Percentiles rank a stretch among this genome's conserved stretches.
Evolutionary conservation across 352 stramenopile genomes (phyloP).

Genomic region (Nothophytophthora sp.): DNA sequence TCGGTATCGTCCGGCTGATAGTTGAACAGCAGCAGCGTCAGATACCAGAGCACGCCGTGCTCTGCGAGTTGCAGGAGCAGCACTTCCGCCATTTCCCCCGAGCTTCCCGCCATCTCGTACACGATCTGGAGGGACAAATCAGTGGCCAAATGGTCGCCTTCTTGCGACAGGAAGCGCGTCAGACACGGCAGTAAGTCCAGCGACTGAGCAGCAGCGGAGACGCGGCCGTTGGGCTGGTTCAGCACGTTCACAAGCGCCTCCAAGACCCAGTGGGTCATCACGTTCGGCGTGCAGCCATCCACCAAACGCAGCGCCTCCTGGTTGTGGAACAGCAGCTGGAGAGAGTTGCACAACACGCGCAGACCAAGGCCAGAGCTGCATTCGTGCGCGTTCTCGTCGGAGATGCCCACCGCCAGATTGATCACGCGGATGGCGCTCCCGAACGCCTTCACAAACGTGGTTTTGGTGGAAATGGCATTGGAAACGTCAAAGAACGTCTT

Average conservation of each 20-base stretch:
- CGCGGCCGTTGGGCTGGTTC: constrained; percentile 80
- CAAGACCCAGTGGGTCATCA: constrained; percentile 78
- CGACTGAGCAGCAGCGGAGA: constrained; percentile 79
- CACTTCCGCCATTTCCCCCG: constrained; percentile 82
- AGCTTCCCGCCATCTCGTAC: constrained; percentile 79
- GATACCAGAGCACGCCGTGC: constrained; percentile 84
- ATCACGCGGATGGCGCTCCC: constrained; percentile 76
- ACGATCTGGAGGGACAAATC: constrained; percentile 83
- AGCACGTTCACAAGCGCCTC: constrained; percentile 83
- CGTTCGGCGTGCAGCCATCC: constrained; percentile 61
- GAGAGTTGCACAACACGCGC: constrained; percentile 69
- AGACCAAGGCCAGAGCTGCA: constrained; percentile 75
- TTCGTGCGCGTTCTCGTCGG: constrained; percentile 73
- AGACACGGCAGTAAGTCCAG: constrained; percentile 82
- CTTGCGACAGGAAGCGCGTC: constrained; percentile 71
- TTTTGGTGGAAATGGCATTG: constrained; percentile 59
- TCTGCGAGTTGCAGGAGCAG: constrained; percentile 79
- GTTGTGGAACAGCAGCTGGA: constrained; percentile 80
- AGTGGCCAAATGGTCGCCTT: constrained; percentile 66
- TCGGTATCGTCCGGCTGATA: constrained; percentile 42
- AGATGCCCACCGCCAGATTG: constrained; percentile 71
- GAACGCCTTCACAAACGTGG: constrained; percentile 65
- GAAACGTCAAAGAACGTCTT: constrained; percentile 56
- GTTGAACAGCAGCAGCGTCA: constrained; percentile 79
- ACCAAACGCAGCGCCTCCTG: constrained; percentile 53